Evolutionary conservation across 1,284 basidiomycete species (phyloP), one percentile per base, ranked within the genome.

Genomic region (Malassezia brasiliensis): DNA sequence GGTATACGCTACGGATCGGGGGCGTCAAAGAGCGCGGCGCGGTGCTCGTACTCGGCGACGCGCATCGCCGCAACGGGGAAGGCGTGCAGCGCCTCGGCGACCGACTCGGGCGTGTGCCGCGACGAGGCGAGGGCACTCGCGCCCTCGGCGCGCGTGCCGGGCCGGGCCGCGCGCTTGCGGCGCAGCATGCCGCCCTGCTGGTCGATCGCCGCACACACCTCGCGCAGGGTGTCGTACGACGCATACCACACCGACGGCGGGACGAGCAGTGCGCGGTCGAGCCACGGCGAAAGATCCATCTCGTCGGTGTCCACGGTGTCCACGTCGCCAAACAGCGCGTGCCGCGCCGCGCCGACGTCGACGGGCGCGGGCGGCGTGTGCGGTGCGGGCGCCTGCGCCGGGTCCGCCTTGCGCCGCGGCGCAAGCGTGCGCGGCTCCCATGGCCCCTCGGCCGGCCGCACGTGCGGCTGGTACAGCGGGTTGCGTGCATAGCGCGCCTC

Each of bases 1-100:
- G 22, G 45, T 47, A 47, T 37, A 28, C 32, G 15, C 20, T 36
- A 32, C 11, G 44, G n/a, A 15, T 31, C 17, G 28, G 32, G 20
- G 7, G 32, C 34, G 37, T 37, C 25, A 10, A 2, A 35, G 14
- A 12, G 20, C 25, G 25, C 47, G 34, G 28, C 47, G 47, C 47
- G 47, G 32, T 48, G 34, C 28, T 48, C 36, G 51, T 36, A 53
- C 35, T 46, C 35, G 34, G 39, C 51, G 25, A 53, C 44, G 28
- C 44, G 44, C 51, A 6, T 8, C 10, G 51, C 51, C 6, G 51
- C 51, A 20, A 14, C 20, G n/a, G 51, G 51, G 34, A 47, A 53
- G 12, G 19, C 34, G 36, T 34, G 28, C 20, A 53, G 38, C 32
- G 45, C 44, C 41, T 52, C 42, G 39, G 30, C 11, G 17, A 52